Base-by-base conservation (phyloP, 163 green algal species). In the Prototheca stagnorum region DNA sequence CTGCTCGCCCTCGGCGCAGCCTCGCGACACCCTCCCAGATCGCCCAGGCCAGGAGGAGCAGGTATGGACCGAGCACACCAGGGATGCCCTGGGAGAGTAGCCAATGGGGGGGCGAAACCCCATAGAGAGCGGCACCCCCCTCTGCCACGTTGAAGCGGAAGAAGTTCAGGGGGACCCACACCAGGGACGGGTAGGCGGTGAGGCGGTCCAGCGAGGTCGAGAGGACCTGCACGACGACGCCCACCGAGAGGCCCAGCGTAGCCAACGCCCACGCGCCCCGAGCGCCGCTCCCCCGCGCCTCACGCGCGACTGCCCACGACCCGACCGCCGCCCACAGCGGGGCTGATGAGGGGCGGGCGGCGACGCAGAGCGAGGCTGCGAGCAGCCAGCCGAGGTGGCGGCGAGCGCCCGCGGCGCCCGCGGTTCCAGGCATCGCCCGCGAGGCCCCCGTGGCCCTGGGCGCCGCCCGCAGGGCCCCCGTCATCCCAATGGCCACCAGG, bases 101-200 rank as follows among this genome's bases (percentile, higher is more conserved):
- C 75, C 77, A 86, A 54, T 85, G 72, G 66, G 65, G 80, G 21
- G 72, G 51, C 47, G 83, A 72, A 2, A 37, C 41, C 7, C 78
- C 78, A 39, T 87, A 88, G 37, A 61, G 36, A 9, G 45, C 57
- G 12, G 59, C 73, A n/a, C 55, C 56, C 6, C 48, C 60, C 1
- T 63, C 28, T 17, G 84, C 43, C 21, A 86, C 24, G 52, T 88
- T 88, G 54, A 88, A 88, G 12, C 51, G 50, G 6, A 83, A 31
- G 49, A 87, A 87, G 24, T 81, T 49, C 61, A 67, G 75, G 6
- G 72, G 54, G 15, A 67, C 61, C 35, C 74, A 57, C 39, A 72
- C 56, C 63, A 36, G 16, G n/a, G 35, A 14, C 5, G 11, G 3
- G 2, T 15, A 27, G 1, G 21, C 22, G 9, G 25, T 40, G 37